Percentiles rank a stretch among this genome's conserved stretches.
Conservation (phyloP, 176 grass and related monocot species). For the Zoysia japonica region DNA sequence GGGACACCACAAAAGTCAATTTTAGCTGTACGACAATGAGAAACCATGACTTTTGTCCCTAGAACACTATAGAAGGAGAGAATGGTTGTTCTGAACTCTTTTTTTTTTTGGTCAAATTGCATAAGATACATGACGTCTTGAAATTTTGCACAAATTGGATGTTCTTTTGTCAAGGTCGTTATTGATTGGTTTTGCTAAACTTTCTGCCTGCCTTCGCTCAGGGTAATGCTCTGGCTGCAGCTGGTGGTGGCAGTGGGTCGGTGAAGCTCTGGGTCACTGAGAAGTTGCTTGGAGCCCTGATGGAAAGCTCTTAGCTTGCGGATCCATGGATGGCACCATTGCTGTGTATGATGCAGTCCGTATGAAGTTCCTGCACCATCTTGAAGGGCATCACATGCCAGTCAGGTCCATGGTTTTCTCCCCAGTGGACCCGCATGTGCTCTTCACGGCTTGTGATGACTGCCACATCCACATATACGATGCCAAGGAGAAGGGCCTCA, state of each 20-base stretch:
- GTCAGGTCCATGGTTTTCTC: slow-evolving; percentile 90
- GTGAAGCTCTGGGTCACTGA: slow-evolving; percentile 91
- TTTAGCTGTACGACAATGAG: not conserved
- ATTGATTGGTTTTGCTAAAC: not conserved
- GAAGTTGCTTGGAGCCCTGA: slow-evolving; percentile 89
- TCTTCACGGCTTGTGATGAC: slow-evolving; percentile 81
- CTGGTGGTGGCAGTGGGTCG: slow-evolving; percentile 79
- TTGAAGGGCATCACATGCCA: slow-evolving; percentile 86
- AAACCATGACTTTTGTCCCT: too few species aligned
- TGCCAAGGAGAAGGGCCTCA: slow-evolving; percentile 74
- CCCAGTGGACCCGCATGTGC: slow-evolving; percentile 73
- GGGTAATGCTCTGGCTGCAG: slow-evolving; percentile 85
- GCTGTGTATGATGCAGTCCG: slow-evolving; percentile 66
- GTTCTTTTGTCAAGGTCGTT: not conserved
- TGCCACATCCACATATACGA: slow-evolving; percentile 90
- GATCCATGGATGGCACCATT: slow-evolving; percentile 81
- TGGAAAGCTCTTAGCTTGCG: slow-evolving; percentile 74
- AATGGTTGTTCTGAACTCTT: not conserved
- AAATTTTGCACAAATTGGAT: not conserved
- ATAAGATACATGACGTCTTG: not conserved
- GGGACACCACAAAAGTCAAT: too few species aligned
- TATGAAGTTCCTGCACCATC: slow-evolving; percentile 91
- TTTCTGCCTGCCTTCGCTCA: slow-evolving; percentile 22
- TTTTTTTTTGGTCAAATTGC: not conserved
- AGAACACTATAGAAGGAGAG: too few species aligned